Evolutionary conservation across 2,329 filamentous ascomycete genomes (phyloP), one percentile per base, ranked within the genome.

Genomic region (Phoma sp.): DNA sequence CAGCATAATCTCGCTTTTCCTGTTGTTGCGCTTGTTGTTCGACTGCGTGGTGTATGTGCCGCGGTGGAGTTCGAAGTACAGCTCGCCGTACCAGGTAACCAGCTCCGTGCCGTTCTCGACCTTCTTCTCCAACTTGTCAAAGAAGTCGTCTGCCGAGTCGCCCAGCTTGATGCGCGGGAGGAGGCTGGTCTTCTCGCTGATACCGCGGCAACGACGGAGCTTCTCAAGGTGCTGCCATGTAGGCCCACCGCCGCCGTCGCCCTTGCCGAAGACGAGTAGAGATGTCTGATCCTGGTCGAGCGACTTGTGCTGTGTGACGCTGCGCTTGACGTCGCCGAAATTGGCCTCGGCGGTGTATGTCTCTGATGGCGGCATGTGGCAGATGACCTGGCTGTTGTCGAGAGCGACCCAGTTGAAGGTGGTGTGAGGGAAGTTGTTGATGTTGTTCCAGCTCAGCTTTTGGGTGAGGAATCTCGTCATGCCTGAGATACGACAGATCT

Each of bases 381-480:
- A 98, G 59, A 99, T 86, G 63, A 99, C 95, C 72, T 98, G 95
- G 70, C 91, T 96, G 54, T 95, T 94, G 74, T 99, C 95, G 13
- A 97, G 85, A 12, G 92, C 87, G 29, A 99, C 93, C 95, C 95
- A 99, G 76, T 96, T 96, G 82, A 99, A 99, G 0, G 95, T 98
- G 6, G 95, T 98, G 73, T 98, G 95, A 0, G 95, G 95, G 78
- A 98, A 99, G 71, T 90, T 96, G 79, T 98, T 98, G 83, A 98
- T 98, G 74, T 98, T 98, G 81, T 98, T 98, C 95, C 95, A 99
- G 81, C 94, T 98, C 56, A 99, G 82, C 80, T 99, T 99, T 76
- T 99, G 95, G 0, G 95, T 99, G 70, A 99, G 89, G 81, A 99
- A 99, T 31, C 94, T 87, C 54, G 86, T 90, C 95, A 99, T 98